phyloP scores from a whole-genome alignment of 208 protist genomes.

The Trypanosoma grayi region DNA sequence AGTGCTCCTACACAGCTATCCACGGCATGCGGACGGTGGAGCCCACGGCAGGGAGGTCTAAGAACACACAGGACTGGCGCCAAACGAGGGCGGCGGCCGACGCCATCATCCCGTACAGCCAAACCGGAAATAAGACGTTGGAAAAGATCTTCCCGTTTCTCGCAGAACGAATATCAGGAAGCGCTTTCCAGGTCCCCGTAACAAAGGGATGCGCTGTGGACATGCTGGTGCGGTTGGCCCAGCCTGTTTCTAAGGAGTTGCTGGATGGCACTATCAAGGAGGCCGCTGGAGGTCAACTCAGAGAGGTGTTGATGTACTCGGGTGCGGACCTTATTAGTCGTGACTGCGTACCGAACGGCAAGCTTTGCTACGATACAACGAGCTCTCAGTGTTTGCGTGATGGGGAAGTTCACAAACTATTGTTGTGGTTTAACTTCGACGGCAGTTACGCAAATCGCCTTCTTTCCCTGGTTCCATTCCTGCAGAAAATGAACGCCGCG shows the following conservation, averaged over 20 bases:
- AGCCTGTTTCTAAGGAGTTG: constrained; percentile 88
- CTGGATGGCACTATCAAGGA: constrained; percentile 90
- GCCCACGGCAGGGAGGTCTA: constrained; percentile 93
- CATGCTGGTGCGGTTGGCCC: constrained; percentile 88
- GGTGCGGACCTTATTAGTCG: constrained; percentile 34
- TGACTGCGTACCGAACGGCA: constrained; percentile 35
- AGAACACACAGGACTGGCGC: constrained; percentile 94
- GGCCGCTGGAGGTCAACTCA: constrained; percentile 36
- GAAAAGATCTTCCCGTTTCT: constrained; percentile 86
- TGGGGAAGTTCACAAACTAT: constrained; percentile 40
- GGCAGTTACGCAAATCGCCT: constrained; percentile 27
- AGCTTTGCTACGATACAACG: constrained; percentile 35
- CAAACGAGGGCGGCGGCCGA: constrained; percentile 80
- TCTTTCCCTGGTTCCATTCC: constrained; percentile 17
- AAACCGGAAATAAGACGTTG: constrained; percentile 97
- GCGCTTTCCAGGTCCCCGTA: constrained; percentile 97
- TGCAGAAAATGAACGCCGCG: constrained; percentile 8
- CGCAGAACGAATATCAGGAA: constrained; percentile 72
- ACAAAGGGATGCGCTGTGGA: constrained; percentile 97
- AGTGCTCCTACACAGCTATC: constrained; percentile 98
- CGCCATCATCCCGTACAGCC: constrained; percentile 98
- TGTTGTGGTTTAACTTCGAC: constrained; percentile 60
- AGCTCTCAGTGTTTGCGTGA: constrained; percentile 27
- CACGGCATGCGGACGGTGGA: constrained; percentile 97
- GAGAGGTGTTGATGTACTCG: constrained; percentile 71